Evolutionary conservation across 495 filamentous ascomycete genomes (phyloP).

Genomic region (Aspergillus nanangensis): DNA sequence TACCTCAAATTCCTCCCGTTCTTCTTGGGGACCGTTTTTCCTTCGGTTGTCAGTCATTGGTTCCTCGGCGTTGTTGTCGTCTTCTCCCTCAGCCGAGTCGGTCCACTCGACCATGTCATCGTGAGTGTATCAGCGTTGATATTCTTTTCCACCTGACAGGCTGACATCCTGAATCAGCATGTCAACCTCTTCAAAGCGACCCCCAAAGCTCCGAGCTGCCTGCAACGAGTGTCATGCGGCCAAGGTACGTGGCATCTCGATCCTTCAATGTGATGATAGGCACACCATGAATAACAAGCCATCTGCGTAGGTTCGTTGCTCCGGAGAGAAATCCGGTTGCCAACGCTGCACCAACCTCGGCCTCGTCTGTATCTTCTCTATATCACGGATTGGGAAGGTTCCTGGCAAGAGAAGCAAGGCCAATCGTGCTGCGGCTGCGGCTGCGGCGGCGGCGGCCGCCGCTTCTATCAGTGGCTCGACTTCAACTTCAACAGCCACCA

Average conservation of each 20-base stretch:
- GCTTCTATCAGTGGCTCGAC: slow-evolving; percentile 5
- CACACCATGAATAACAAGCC: not conserved
- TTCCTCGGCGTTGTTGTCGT: not conserved
- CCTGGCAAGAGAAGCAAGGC: slow-evolving; percentile 17
- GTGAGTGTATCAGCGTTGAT: not conserved
- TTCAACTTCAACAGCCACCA: slow-evolving; percentile 3
- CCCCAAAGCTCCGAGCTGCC: slow-evolving; percentile 14
- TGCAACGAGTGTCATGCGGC: slow-evolving; percentile 18
- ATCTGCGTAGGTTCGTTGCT: slow-evolving; percentile 13
- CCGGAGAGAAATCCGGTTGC: slow-evolving; percentile 17
- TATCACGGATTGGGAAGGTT: slow-evolving; percentile 15
- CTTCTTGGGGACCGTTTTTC: not conserved
- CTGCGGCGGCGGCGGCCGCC: slow-evolving; percentile 3
- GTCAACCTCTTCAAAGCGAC: slow-evolving; percentile 9
- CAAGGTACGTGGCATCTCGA: slow-evolving; percentile 5
- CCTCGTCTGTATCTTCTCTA: slow-evolving; percentile 13
- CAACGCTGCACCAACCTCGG: slow-evolving; percentile 13
- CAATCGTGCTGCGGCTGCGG: slow-evolving; percentile 10
- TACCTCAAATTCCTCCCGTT: not conserved
- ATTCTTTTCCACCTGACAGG: not conserved
- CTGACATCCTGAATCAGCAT: slow-evolving; percentile 1
- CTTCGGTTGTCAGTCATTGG: not conserved
- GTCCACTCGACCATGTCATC: slow-evolving; percentile 2
- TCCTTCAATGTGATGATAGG: not conserved
- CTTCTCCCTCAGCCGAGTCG: not conserved